These are phyloP conservation scores for Agaricus subrufescens DNA, from an alignment of 768 basidiomycete genomes.

Conservation along the genomic window DNA sequence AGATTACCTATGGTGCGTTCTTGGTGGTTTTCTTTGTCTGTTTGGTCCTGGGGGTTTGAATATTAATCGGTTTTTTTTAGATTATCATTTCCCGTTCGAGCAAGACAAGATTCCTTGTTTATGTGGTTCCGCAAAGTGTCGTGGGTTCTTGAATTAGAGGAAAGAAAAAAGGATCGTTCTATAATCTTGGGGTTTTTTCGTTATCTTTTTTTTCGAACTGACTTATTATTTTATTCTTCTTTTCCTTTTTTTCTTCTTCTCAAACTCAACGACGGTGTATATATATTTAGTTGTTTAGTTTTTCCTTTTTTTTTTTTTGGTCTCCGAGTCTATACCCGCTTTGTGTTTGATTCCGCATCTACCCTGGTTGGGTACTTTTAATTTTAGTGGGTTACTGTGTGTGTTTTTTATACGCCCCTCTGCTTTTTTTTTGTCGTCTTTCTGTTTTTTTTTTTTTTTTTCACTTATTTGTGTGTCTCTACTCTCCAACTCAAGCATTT, in stretches of 20 bases:
- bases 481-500: no score
- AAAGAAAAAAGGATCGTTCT: not conserved
- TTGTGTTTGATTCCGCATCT: not conserved
- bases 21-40: not conserved
- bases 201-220: slow-evolving; percentile 17
- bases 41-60: not conserved
- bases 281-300: not conserved
- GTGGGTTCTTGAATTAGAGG: slow-evolving; percentile 91
- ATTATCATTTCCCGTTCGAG: slow-evolving; percentile 99
- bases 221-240: not conserved
- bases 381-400: not conserved
- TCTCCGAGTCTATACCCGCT: not conserved
- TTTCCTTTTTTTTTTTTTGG: slow-evolving; percentile 10
- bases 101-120: slow-evolving; percentile 95
- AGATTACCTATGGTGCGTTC: slow-evolving; percentile 91
- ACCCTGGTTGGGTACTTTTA: not conserved
- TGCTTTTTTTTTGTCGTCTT: not conserved
- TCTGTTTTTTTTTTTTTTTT: not conserved
- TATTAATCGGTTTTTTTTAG: slow-evolving; percentile 31
- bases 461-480: not conserved
- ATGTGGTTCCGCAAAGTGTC: slow-evolving; percentile 86
- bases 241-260: not conserved
- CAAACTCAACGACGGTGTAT: not conserved
- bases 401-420: no score
- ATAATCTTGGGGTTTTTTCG: slow-evolving; percentile 5